Conservation (phyloP, 1,139 yeast genomes). For the Petasospora fabianii region DNA sequence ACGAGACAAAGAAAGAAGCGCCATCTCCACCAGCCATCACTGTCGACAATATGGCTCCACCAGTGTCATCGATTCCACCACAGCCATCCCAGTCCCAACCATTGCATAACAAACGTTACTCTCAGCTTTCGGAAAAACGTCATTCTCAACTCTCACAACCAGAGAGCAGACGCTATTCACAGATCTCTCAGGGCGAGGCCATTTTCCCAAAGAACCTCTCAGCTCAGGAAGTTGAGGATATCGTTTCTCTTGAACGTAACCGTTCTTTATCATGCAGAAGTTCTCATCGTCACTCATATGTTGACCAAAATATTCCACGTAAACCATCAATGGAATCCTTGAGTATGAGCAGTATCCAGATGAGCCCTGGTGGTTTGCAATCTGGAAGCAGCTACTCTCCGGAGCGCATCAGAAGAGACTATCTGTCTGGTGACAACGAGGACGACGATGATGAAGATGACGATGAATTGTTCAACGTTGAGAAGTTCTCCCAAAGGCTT, state of each 20-base stretch:
- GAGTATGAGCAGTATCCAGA: conserved; percentile 11
- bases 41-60: not conserved
- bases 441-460: conserved; percentile 19
- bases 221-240: conserved; percentile 67
- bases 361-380: conserved; percentile 9
- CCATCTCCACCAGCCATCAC: conserved; percentile 2
- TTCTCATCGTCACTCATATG: conserved; percentile 35
- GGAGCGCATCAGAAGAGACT: conserved; percentile 1
- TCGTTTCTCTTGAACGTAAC: conserved; percentile 67
- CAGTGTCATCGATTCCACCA: not conserved
- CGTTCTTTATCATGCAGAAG: conserved; percentile 40
- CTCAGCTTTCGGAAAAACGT: conserved; percentile 5
- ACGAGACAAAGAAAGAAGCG: not conserved
- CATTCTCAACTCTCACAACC: not conserved
- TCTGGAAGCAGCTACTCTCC: conserved; percentile 2
- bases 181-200: conserved; percentile 51
- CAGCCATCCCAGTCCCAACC: too few species aligned
- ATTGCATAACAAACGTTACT: conserved; percentile 6
- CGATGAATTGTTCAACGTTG: conserved; percentile 26
- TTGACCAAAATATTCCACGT: conserved; percentile 35
- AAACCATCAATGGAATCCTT: conserved; percentile 14
- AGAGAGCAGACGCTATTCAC: conserved; percentile 14
- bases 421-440: conserved; percentile 17
- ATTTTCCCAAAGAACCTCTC: conserved; percentile 68
- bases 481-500: conserved; percentile 18